Evolutionary conservation across 345 rosid genomes (phyloP), one percentile per base, ranked within the genome.

Genomic region (Draba incana): DNA sequence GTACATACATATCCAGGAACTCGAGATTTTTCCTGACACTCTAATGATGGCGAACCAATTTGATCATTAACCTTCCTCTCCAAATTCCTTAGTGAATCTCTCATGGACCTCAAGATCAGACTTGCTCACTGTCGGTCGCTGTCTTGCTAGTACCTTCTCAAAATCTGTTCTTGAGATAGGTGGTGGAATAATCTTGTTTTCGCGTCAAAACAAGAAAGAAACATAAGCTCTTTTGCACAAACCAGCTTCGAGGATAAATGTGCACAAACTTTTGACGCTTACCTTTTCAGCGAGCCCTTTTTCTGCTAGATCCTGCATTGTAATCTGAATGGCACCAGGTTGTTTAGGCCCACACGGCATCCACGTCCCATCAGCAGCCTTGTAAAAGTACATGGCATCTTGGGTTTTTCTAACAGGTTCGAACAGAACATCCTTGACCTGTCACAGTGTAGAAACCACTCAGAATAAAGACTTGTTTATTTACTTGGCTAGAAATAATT

Each of bases 371-470:
- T 81, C 70, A 37, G 86, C 11, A 24, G 84, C 70, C 73, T 87
- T 81, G 56, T 71, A 57, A 53, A 92, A 89, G 73, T 58, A 92
- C 92, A 85, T 85, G 50, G 98, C 98, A 79, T 92, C 96, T 66
- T 84, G 92, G 10, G 96, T 88, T 79, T 92, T 87, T 45, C 98
- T 89, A 56, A 92, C 98, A 35, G 98, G 92, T 76, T 92, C 96
- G 73, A 92, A 92, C 43, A 92, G 84, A 47, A 89, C 98, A 79
- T 89, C 98, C 77, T 87, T 92, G 11, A 92, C 96, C 98, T 92
- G 85, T 53, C 38, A 44, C 6, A 73, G 3, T 63, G 33, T 49
- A 37, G 41, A 54, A 42, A 72, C 49, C 57, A 44, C 30, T 53
- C 63, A 39, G 49, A 23, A 55, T n/a, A 55, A 62, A 23, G 24